Evolutionary conservation across 208 protist species (phyloP), one percentile per base, ranked within the genome.

Genomic region (Kentomonas sorsogonicus): DNA sequence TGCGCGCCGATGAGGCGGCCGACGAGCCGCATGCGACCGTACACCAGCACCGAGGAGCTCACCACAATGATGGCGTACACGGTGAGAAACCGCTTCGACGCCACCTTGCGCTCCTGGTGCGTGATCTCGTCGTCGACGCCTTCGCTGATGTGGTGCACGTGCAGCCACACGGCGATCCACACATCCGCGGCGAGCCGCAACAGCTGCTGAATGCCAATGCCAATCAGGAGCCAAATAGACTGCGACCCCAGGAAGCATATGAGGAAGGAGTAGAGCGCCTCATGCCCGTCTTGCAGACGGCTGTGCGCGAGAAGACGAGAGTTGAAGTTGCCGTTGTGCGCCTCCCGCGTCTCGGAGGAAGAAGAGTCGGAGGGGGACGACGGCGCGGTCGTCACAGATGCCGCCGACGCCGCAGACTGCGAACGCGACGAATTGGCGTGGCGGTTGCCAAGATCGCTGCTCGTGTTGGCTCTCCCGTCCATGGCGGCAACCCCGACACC

Each of bases 121-220:
- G 34, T 13, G 45, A 55, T 6, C 6, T n/a, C 13, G 15, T 27
- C 27, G 29, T 26, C 46, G 54, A 56, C 30, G 53, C 47, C 26
- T 48, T 57, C 23, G 68, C 43, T 54, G 55, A 54, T n/a, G n/a
- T n/a, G n/a, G n/a, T n/a, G n/a, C 22, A 62, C 48, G 11, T 61
- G 34, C 23, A 80, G 71, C 71, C 73, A 83, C n/a, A 77, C 48
- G 48, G 63, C 71, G 13, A 77, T 38, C 75, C 75, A 87, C 1
- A 83, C 57, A 34, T 88, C 76, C 23, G 72, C 40, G 36, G 68
- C 57, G 6, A 77, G 55, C 13, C 43, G 53, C 36, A 82, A 51
- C 31, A 68, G 23, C 47, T 88, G 77, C 39, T 88, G 76, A 0
- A 74, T 18, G 3, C 71, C 25, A 13, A 51, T 54, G 1, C 51